Evolutionary conservation across 148 eudicot genomes (phyloP).

Genomic region (Polygonum maritimum): DNA sequence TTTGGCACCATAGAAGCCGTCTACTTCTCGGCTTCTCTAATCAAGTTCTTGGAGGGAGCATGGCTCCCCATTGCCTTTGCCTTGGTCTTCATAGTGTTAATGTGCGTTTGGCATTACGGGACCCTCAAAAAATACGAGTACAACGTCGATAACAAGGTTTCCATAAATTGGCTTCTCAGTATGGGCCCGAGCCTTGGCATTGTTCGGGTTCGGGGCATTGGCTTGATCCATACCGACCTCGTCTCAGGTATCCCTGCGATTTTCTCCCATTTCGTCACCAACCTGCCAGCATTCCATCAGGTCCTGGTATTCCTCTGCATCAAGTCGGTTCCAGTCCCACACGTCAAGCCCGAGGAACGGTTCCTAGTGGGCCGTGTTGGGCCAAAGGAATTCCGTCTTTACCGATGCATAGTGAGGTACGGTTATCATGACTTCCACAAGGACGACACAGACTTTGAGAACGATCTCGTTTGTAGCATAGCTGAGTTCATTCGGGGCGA

Average conservation of each 20-base stretch:
- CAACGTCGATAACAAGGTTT: constrained; percentile 84
- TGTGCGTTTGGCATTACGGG: constrained; percentile 89
- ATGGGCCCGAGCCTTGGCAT: constrained; percentile 77
- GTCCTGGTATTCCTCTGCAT: constrained; percentile 70
- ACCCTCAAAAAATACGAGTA: constrained; percentile 73
- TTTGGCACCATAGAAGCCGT: constrained; percentile 87
- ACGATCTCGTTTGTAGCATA: constrained; percentile 75
- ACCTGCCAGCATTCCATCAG: constrained; percentile 93
- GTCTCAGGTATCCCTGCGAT: constrained; percentile 94
- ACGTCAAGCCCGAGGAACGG: constrained; percentile 66
- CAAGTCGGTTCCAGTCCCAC: constrained; percentile 81
- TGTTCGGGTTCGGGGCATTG: constrained; percentile 80
- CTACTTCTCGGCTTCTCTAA: constrained; percentile 91
- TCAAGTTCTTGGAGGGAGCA: constrained; percentile 87
- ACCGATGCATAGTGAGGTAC: constrained; percentile 80
- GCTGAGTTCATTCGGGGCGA: constrained; percentile 63
- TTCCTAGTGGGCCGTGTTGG: constrained; percentile 81
- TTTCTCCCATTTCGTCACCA: constrained; percentile 90
- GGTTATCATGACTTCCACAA: constrained; percentile 76
- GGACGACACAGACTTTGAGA: constrained; percentile 80
- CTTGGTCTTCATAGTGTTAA: constrained; percentile 52
- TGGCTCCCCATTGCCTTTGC: constrained; percentile 91
- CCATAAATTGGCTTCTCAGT: constrained; percentile 89
- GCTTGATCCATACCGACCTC: constrained; percentile 85
- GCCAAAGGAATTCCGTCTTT: constrained; percentile 62